Evolutionary conservation across 2,329 filamentous ascomycete species (phyloP).

Genomic region (Nemania sp.): DNA sequence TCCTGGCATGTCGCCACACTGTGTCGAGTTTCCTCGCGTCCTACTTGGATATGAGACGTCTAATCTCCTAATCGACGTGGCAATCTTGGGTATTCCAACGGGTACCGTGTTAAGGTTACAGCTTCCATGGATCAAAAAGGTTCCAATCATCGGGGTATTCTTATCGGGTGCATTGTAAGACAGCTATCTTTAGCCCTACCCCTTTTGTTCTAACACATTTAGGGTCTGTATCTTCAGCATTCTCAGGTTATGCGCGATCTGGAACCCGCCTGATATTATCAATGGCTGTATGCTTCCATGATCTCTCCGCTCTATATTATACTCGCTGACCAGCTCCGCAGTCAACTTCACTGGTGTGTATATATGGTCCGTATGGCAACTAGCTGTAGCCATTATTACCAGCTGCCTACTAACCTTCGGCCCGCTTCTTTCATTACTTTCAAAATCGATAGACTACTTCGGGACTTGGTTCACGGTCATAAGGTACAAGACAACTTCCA

Average conservation of each 20-base stretch:
- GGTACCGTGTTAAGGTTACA: conserved; percentile 9
- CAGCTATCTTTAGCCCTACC: neutral
- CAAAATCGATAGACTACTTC: conserved; percentile 6
- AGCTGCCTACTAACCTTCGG: conserved; percentile 21
- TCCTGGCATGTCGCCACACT: conserved; percentile 4
- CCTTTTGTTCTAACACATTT: neutral
- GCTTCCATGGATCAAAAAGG: conserved; percentile 11
- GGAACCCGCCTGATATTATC: conserved; percentile 10
- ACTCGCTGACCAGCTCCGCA: neutral
- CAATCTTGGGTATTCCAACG: conserved; percentile 17
- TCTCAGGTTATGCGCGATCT: conserved; percentile 16
- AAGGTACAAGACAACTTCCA: neutral
- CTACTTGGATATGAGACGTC: conserved; percentile 19
- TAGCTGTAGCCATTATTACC: conserved; percentile 19
- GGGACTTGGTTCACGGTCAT: conserved; percentile 9
- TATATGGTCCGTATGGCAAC: conserved; percentile 11
- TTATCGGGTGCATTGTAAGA: conserved; percentile 17
- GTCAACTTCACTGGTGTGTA: conserved; percentile 12
- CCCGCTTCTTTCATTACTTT: conserved; percentile 1
- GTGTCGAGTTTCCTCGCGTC: conserved; percentile 7
- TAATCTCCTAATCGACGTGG: conserved; percentile 23
- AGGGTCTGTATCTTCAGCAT: conserved; percentile 22
- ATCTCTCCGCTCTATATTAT: neutral
- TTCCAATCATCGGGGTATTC: conserved; percentile 5
- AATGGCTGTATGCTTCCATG: conserved; percentile 7